Percentiles rank a stretch among this genome's conserved stretches.
Conservation (phyloP, 768 basidiomycete genomes). For the Cyclocybe cylindracea region DNA sequence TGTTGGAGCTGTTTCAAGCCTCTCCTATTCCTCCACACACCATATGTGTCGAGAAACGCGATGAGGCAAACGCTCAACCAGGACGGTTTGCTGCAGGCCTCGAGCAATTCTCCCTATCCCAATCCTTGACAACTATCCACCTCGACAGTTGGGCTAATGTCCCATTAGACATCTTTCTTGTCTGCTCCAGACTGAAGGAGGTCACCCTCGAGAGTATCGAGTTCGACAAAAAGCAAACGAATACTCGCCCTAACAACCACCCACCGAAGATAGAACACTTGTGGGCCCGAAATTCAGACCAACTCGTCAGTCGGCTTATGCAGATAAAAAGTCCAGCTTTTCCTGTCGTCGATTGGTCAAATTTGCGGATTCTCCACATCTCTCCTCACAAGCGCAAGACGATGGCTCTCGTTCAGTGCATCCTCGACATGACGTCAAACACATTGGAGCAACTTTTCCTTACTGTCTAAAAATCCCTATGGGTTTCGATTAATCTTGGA, state of each 20-base stretch:
- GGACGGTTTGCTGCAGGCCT: not conserved
- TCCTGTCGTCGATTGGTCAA: slow-evolving; percentile 4
- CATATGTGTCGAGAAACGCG: not conserved
- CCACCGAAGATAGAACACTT: slow-evolving; percentile 4
- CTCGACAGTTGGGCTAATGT: slow-evolving; percentile 3
- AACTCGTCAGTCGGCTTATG: slow-evolving; percentile 5
- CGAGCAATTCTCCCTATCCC: slow-evolving; percentile 2
- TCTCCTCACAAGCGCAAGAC: slow-evolving; percentile 7
- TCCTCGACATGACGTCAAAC: slow-evolving; percentile 7
- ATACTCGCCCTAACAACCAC: not conserved
- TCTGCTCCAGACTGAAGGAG: slow-evolving; percentile 4
- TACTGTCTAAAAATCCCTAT: no score
- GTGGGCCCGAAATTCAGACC: not conserved
- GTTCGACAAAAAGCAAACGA: not conserved
- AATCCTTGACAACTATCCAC: slow-evolving; percentile 4
- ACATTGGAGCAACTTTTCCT: slow-evolving; percentile 11
- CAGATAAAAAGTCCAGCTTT: slow-evolving; percentile 1
- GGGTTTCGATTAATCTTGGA: no score
- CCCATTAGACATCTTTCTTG: slow-evolving; percentile 4
- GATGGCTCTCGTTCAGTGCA: slow-evolving; percentile 6
- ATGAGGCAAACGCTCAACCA: not conserved
- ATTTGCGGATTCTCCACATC: slow-evolving; percentile 6
- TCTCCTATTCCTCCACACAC: slow-evolving; percentile 5
- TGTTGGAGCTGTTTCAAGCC: not conserved
- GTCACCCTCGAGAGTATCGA: slow-evolving; percentile 3